These are phyloP conservation scores for Pulchroboletus neoregius DNA, from an alignment of 1,284 basidiomycete genomes.

Conservation along the genomic window DNA sequence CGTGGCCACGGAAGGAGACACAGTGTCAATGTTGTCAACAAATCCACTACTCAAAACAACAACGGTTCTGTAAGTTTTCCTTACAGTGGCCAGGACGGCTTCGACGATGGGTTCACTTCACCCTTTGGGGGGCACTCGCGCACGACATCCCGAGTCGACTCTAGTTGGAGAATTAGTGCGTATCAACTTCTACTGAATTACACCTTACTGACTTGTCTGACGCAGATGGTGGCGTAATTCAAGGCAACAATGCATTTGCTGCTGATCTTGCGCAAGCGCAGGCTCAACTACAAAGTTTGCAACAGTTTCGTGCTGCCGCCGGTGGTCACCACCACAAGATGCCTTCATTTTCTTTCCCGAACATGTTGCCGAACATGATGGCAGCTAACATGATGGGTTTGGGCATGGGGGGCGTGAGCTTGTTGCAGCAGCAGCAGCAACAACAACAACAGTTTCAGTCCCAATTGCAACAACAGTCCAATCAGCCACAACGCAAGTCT, in stretches of 20 bases:
- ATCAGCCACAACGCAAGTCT: slow-evolving; percentile 93
- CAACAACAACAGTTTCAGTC: slow-evolving; percentile 73
- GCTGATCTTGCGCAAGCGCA: slow-evolving; percentile 92
- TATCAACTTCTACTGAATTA: slow-evolving; percentile 17
- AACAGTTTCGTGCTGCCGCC: slow-evolving; percentile 94
- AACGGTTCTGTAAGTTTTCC: slow-evolving; percentile 51
- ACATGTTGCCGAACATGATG: slow-evolving; percentile 94
- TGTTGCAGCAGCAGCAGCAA: slow-evolving; percentile 85
- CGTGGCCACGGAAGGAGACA: slow-evolving; percentile 90
- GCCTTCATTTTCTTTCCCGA: slow-evolving; percentile 96
- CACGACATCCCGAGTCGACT: slow-evolving; percentile 72
- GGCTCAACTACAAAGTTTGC: slow-evolving; percentile 92
- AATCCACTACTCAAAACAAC: slow-evolving; percentile 45
- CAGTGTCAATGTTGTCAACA: slow-evolving; percentile 90
- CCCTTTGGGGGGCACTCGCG: slow-evolving; percentile 69
- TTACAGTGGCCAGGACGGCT: slow-evolving; percentile 55
- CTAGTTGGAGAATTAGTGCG: slow-evolving; percentile 86
- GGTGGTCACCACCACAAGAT: slow-evolving; percentile 96
- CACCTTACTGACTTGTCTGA: slow-evolving; percentile 10
- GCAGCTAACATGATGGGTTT: slow-evolving; percentile 93
- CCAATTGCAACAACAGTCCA: slow-evolving; percentile 86
- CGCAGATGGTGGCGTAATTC: slow-evolving; percentile 69
- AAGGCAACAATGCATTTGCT: slow-evolving; percentile 60
- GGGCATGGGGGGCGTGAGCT: slow-evolving; percentile 72
- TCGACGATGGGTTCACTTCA: slow-evolving; percentile 71